Conservation (phyloP, 306 rosid genomes). For the Arachis stenosperma region DNA sequence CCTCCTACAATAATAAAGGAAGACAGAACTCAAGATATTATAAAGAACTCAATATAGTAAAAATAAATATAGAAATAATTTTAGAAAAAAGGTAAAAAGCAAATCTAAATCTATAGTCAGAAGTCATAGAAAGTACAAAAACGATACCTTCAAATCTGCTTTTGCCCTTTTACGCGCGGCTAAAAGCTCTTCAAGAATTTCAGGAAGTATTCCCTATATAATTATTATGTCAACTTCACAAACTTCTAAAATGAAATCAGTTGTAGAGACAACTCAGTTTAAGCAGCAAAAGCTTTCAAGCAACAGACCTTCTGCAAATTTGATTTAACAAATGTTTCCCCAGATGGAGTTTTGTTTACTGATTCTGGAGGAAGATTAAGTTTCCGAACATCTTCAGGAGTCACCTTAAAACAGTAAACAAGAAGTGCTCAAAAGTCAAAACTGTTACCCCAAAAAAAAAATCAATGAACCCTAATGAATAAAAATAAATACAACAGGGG, state of each 20-base stretch:
- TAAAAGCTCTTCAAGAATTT: constrained; percentile 94
- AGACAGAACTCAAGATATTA: constrained; percentile 31
- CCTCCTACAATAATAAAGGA: constrained; percentile 59
- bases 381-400: constrained; percentile 72
- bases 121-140: constrained; percentile 23
- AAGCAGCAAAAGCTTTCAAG: not conserved
- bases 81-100: constrained; percentile 17
- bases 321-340: constrained; percentile 88
- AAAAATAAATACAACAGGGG: constrained; percentile 2
- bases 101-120: constrained; percentile 2
- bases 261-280: constrained; percentile 3
- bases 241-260: constrained; percentile 28
- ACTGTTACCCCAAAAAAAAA: not conserved
- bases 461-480: constrained; percentile 15
- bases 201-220: constrained; percentile 96
- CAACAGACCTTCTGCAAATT: constrained; percentile 74
- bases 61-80: constrained; percentile 12
- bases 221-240: constrained; percentile 25
- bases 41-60: constrained; percentile 25
- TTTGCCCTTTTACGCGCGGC: constrained; percentile 95
- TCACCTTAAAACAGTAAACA: constrained; percentile 60
- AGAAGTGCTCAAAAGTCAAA: not conserved
- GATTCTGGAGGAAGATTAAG: constrained; percentile 84
- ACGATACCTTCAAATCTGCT: constrained; percentile 86
- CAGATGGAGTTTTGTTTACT: constrained; percentile 91